Base-by-base conservation (phyloP, 129 eudicot genomes). In the Lactuca saligna region DNA sequence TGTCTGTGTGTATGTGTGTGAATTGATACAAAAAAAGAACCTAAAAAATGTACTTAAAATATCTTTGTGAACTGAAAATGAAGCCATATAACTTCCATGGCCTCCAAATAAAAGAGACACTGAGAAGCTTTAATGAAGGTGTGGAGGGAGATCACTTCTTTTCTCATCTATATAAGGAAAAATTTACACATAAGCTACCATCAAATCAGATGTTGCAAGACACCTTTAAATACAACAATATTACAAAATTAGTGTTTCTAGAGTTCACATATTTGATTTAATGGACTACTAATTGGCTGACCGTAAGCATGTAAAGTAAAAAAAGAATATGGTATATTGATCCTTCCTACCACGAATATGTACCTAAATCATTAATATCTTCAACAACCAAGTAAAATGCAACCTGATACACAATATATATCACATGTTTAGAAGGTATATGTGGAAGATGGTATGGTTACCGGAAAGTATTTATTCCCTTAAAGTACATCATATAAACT, bases 301-400 rank as follows among this genome's bases (percentile, higher is more conserved):
- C 98, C 98, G 96, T 29, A 92, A 76, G 84, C 98, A 92, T 60
- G 98, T 91, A 79, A 69, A 89, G 82, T 60, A 92, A 72, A 75
- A 89, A 80, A 42, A 92, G 86, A 58, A 92, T 84, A 70, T 79
- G 84, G 72, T 88, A 83, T 13, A 84, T 63, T 38, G 98, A 82
- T 44, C 98, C 98, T 76, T 92, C 98, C 98, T 96, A 92, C 98
- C 98, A 92, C 57, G 87, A 95, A 75, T 92, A 92, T 8, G 86
- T 78, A 9, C 96, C 88, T 65, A 92, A 82, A 33, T 79, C 82
- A 63, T 92, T 92, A 62, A 88, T 83, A 72, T 92, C 98, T 63
- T 92, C 96, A 78, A 86, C 96, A 74, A 92, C 88, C 66, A 83
- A 75, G 67, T 92, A 88, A 69, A 92, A 92, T 54, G 96, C 95